Percentiles rank a stretch among this genome's conserved stretches.
Conservation (phyloP, 345 rosid genomes). For the Balakata baccata region DNA sequence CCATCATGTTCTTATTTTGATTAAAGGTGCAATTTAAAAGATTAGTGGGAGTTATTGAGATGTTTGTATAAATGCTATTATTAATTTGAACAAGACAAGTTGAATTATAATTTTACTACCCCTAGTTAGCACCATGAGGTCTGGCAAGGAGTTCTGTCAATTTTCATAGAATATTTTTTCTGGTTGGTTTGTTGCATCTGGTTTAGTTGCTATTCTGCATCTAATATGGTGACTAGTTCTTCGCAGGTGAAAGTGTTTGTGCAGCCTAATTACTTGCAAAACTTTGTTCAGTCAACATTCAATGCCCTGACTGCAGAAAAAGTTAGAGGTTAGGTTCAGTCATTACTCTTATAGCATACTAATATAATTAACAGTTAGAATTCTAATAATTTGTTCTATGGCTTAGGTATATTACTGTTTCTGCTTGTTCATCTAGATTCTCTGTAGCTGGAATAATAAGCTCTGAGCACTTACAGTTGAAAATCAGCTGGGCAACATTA, state of each 20-base stretch:
- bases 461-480: background rate
- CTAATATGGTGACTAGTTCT: background rate
- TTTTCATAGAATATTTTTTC: background rate
- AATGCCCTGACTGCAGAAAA: conserved; percentile 72
- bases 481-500: background rate
- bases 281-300: conserved; percentile 88
- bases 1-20: too few species aligned
- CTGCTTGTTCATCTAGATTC: background rate
- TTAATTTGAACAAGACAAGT: background rate
- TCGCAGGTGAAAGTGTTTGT: conserved; percentile 86
- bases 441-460: background rate
- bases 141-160: background rate
- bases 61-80: background rate
- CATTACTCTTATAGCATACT: background rate
- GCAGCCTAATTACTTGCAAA: conserved; percentile 79
- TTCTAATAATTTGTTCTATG: background rate
- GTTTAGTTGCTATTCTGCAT: background rate
- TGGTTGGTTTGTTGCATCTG: background rate
- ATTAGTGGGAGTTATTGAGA: too few species aligned
- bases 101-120: background rate
- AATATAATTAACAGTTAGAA: background rate
- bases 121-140: background rate
- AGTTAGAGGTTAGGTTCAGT: conserved; percentile 58
- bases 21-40: too few species aligned
- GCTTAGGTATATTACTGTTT: background rate